These are phyloP conservation scores for Hypoxylon sp. DNA, from an alignment of 2,329 filamentous ascomycete genomes.

Conservation along the genomic window DNA sequence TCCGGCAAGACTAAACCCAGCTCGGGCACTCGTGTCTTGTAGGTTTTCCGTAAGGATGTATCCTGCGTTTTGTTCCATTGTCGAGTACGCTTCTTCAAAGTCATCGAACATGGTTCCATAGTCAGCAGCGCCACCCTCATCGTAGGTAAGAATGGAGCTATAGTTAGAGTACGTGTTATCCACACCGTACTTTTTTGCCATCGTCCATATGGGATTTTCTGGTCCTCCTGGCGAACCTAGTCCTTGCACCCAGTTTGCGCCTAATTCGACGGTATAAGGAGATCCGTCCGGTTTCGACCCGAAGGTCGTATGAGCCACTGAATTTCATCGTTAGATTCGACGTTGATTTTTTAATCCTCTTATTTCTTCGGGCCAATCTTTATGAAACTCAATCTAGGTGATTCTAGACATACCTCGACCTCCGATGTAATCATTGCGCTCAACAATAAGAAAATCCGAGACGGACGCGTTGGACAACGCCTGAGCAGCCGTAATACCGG, in stretches of 20 bases:
- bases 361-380: no score
- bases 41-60: slow-evolving; percentile 65
- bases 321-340: not conserved
- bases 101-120: slow-evolving; percentile 60
- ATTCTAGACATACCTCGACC: slow-evolving; percentile 54
- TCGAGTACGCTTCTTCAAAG: slow-evolving; percentile 57
- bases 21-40: slow-evolving; percentile 68
- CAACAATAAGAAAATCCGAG: slow-evolving; percentile 70
- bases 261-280: slow-evolving; percentile 68
- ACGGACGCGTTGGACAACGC: slow-evolving; percentile 68
- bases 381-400: not conserved
- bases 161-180: slow-evolving; percentile 67
- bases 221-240: slow-evolving; percentile 45
- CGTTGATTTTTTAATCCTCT: not conserved
- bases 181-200: slow-evolving; percentile 67
- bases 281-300: slow-evolving; percentile 59
- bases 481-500: slow-evolving; percentile 72
- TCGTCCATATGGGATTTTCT: slow-evolving; percentile 70
- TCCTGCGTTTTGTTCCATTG: slow-evolving; percentile 62
- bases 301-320: slow-evolving; percentile 64
- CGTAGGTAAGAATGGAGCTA: slow-evolving; percentile 65
- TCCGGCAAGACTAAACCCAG: slow-evolving; percentile 65
- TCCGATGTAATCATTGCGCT: slow-evolving; percentile 69
- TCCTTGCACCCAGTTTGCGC: slow-evolving; percentile 68
- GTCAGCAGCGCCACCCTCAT: slow-evolving; percentile 63